These are phyloP conservation scores for Sanghuangporus sanghuang DNA, from an alignment of 1,284 basidiomycete species.

Conservation along the genomic window DNA sequence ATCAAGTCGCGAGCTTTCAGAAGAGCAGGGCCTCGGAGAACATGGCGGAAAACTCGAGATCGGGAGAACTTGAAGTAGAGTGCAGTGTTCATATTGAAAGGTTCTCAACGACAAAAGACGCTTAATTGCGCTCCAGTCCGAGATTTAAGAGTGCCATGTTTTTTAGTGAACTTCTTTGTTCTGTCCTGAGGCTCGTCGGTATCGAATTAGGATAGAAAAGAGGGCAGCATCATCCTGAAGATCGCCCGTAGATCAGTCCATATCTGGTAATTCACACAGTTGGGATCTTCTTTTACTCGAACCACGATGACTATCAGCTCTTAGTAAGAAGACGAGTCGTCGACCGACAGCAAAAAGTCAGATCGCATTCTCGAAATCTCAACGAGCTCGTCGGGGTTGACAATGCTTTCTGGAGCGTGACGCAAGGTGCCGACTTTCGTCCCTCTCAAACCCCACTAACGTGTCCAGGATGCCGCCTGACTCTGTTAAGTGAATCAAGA, in stretches of 20 bases:
- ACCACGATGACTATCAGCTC: not conserved
- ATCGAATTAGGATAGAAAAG: not conserved
- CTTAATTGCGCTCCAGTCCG: not conserved
- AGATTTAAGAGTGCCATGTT: not conserved
- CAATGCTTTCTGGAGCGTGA: no score
- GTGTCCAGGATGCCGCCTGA: not conserved
- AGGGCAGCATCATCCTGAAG: not conserved
- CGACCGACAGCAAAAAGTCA: no score
- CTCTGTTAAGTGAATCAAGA: not conserved
- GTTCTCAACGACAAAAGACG: not conserved
- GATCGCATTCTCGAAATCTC: no score
- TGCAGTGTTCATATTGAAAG: not conserved
- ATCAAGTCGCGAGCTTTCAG: not conserved
- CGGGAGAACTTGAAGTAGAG: not conserved
- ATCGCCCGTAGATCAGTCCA: not conserved
- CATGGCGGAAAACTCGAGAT: not conserved
- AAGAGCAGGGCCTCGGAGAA: not conserved
- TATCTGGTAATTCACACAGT: not conserved
- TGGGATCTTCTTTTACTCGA: not conserved
- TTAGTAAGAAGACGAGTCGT: not conserved
- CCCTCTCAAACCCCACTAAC: no score
- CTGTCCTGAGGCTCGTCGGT: not conserved
- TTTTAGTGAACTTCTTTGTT: not conserved
- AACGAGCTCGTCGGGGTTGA: no score
- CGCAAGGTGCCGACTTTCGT: no score